Evolutionary conservation across 768 basidiomycete species (phyloP), one percentile per base, ranked within the genome.

Genomic region (Thelephora ganbajun): DNA sequence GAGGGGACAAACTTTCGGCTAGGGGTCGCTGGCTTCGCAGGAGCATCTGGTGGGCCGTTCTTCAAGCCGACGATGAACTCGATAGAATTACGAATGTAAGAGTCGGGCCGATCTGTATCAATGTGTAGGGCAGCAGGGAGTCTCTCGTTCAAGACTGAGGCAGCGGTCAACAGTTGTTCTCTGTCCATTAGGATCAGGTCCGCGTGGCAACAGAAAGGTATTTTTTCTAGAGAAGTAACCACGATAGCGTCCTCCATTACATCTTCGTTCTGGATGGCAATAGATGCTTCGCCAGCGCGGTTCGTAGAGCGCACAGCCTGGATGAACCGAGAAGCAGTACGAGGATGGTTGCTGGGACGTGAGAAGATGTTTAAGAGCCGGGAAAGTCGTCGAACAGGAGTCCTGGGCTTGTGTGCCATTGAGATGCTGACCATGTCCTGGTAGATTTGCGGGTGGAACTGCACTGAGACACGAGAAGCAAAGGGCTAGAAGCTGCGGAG

Each of bases 131-230:
- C 68, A 37, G 48, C 56, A 2, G 83, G 82, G 1, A 84, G 66
- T 34, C 70, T 71, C 12, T 56, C 64, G 57, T 86, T 86, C 42
- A 86, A 68, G 7, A 64, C 53, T 13, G 54, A 52, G 4, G 79
- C 81, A 13, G 79, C 79, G 0, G 48, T 58, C 42, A 77, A 56
- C 39, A 86, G 73, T 50, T 74, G 66, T 1, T 59, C 41, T 36
- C 73, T 74, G 3, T 71, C 54, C 83, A 86, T 83, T 1, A 72
- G 69, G 47, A 83, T 56, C 36, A 84, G 69, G 53, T 86, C 81
- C 50, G 81, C 79, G 57, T 86, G 80, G 60, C 80, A 83, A 61
- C 79, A 80, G 63, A 84, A 86, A 0, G 81, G 81, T 9, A 72
- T 64, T 19, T 59, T 61, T 36, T 70, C 64, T 11, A 85, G 67